Evolutionary conservation across 805 yeast genomes (phyloP), one percentile per base, ranked within the genome.

Genomic region (Yarrowia deformans): DNA sequence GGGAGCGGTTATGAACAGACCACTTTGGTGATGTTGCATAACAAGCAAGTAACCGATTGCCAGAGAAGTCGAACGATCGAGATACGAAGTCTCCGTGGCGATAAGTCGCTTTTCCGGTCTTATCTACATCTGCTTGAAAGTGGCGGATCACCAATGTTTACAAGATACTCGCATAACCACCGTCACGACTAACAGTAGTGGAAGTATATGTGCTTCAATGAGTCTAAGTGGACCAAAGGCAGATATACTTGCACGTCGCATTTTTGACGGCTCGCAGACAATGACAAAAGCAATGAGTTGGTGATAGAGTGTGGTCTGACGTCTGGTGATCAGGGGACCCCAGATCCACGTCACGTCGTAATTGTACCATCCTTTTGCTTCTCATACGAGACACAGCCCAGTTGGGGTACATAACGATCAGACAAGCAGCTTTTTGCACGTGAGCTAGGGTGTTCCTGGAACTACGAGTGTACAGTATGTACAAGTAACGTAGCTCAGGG

Each of bases 291-390:
- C 35, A 48, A 48, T 10, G 23, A 23, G 8, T 23, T 6, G 5
- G 9, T 46, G 29, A 46, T 43, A 43, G 29, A 43, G 48, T 43
- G 50, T 23, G 50, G 50, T 23, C 50, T 46, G 50, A 46, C 50
- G 16, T 46, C 32, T 23, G 29, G 13, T 46, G 50, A 46, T 46
- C 50, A 46, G 50, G 50, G 50, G 50, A 13, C 14, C 48, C 3
- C 2, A 18, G 29, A 18, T 43, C n/a, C 48, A 10, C 29, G 29
- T 43, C 48, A 18, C 46, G 46, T 42, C 46, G 46, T 42, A 42
- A 42, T 42, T 42, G 10, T 9, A 14, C 8, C 48, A 14, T 5
- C 12, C 8, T 23, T 46, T 46, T 32, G 50, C 50, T 29, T 45
- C 14, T 14, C 23, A 19, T 46, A 46, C 50, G 50, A 13, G 48